Percentiles rank a stretch among this genome's conserved stretches.
Conservation (phyloP, 2,329 filamentous ascomycete species). For the Apiospora kogelbergensis region DNA sequence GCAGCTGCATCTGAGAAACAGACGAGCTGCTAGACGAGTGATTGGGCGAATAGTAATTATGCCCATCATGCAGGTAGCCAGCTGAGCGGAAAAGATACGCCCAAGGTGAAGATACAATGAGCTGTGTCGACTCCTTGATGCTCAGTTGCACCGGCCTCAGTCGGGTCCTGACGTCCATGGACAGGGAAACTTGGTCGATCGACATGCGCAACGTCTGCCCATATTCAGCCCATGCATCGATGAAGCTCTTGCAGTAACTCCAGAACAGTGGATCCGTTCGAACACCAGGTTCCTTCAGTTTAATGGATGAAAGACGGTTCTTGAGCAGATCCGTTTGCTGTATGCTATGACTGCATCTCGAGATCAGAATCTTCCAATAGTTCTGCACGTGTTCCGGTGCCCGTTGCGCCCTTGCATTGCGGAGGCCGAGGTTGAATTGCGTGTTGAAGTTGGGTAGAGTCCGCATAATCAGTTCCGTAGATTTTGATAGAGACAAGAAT, state of each 20-base stretch:
- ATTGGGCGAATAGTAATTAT: slow-evolving; percentile 29
- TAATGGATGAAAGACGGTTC: slow-evolving; percentile 72
- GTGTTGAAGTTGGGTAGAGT: slow-evolving; percentile 69
- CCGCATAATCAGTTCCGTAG: slow-evolving; percentile 71
- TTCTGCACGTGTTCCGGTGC: slow-evolving; percentile 60
- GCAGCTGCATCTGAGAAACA: slow-evolving; percentile 45
- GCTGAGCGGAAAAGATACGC: slow-evolving; percentile 41
- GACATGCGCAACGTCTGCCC: slow-evolving; percentile 58
- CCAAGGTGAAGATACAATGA: slow-evolving; percentile 66
- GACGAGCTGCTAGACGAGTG: slow-evolving; percentile 30
- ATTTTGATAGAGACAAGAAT: slow-evolving; percentile 71
- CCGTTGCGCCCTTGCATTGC: slow-evolving; percentile 60
- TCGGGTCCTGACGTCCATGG: slow-evolving; percentile 68
- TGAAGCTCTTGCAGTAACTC: slow-evolving; percentile 73
- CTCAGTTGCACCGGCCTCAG: slow-evolving; percentile 80
- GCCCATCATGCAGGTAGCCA: slow-evolving; percentile 23
- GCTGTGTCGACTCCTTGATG: slow-evolving; percentile 75
- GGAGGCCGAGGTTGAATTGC: slow-evolving; percentile 65
- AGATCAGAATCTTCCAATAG: slow-evolving; percentile 69
- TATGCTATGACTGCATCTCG: slow-evolving; percentile 69
- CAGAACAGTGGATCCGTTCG: slow-evolving; percentile 63
- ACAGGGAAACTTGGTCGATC: slow-evolving; percentile 51
- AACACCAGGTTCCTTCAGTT: slow-evolving; percentile 79
- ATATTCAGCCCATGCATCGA: slow-evolving; percentile 68
- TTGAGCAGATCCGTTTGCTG: slow-evolving; percentile 74